Conservation (phyloP, 208 protist species). For the Trypanosoma brucei region DNA sequence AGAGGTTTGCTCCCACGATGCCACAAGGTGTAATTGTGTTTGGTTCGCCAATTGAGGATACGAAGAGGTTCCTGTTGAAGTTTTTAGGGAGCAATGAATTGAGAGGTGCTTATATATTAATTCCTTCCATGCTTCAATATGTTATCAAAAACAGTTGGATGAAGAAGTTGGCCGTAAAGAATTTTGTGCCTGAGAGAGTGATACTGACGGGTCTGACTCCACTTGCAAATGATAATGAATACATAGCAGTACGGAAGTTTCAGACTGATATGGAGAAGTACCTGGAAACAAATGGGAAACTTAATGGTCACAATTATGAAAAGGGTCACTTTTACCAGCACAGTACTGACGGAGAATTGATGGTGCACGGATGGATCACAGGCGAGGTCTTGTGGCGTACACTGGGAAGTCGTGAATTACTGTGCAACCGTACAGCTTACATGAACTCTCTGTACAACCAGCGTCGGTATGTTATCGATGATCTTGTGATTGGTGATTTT, state of each 20-base stretch:
- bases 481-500: too few relatives aligned
- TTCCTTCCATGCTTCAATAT: not conserved
- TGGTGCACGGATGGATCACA: too few relatives aligned
- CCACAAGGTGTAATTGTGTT: conserved; percentile 12
- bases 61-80: not conserved
- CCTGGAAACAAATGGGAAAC: conserved; percentile 5
- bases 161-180: not conserved
- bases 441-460: too few relatives aligned
- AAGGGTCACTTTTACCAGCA: too few relatives aligned
- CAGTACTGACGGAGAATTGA: too few relatives aligned
- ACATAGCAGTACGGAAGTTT: conserved; percentile 16
- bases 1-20: conserved; percentile 1
- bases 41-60: not conserved
- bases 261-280: conserved; percentile 18
- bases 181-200: conserved; percentile 13
- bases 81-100: conserved; percentile 17
- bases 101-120: not conserved
- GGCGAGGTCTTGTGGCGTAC: too few relatives aligned
- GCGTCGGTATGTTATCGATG: too few relatives aligned
- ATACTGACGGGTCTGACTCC: conserved; percentile 21
- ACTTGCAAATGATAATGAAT: conserved; percentile 14
- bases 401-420: too few relatives aligned
- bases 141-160: conserved; percentile 2
- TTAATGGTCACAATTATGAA: too few relatives aligned
- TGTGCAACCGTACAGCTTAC: too few relatives aligned